Evolutionary conservation across 345 rosid species (phyloP).

Genomic region (Lepidium aucheri): DNA sequence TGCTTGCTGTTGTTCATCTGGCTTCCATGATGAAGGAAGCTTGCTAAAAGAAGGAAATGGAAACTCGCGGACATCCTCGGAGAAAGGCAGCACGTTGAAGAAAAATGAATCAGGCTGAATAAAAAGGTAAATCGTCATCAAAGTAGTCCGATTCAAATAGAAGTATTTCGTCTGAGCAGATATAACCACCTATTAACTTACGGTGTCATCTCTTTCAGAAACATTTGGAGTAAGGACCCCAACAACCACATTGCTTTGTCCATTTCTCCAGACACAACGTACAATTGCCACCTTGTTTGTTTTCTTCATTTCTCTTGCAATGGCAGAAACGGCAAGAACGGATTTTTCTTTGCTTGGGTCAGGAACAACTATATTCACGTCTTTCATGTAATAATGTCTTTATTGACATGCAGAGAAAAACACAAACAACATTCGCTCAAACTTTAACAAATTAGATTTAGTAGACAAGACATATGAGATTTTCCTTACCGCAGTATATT

Average conservation of each 20-base stretch:
- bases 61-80: constrained; percentile 91
- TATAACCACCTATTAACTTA: constrained; percentile 29
- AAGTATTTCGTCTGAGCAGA: not conserved
- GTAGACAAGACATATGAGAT: constrained; percentile 1
- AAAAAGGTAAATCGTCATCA: not conserved
- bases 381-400: constrained; percentile 96
- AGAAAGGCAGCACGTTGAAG: constrained; percentile 80
- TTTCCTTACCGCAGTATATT: constrained; percentile 51
- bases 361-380: constrained; percentile 69
- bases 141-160: constrained; percentile 1
- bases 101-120: constrained; percentile 85
- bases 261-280: constrained; percentile 97
- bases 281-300: constrained; percentile 66
- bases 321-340: constrained; percentile 61
- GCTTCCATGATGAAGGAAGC: constrained; percentile 63
- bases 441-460: constrained; percentile 1
- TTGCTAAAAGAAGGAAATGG: constrained; percentile 75
- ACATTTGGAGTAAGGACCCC: constrained; percentile 79
- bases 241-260: constrained; percentile 61
- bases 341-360: constrained; percentile 69
- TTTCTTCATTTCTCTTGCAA: constrained; percentile 86
- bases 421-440: not conserved
- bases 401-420: constrained; percentile 18
- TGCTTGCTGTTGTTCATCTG: constrained; percentile 71
- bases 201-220: constrained; percentile 54